Conservation (phyloP, 1,284 basidiomycete genomes). For the Peniophora sp. region DNA sequence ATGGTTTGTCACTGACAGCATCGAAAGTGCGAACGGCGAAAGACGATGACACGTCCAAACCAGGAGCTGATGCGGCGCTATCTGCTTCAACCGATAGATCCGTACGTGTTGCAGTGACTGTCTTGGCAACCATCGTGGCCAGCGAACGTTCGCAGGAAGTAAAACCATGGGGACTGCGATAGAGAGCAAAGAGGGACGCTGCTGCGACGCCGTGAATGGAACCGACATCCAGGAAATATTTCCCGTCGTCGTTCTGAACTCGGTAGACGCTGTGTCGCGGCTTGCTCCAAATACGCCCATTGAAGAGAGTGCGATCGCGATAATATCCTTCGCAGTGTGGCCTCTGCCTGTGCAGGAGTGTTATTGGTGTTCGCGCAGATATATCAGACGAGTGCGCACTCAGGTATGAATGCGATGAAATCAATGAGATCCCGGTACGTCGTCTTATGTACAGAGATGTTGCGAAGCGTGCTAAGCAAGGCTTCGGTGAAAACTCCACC, state of each 20-base stretch:
- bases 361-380: too few relatives aligned
- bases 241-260: background rate
- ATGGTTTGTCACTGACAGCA: background rate
- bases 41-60: too few relatives aligned
- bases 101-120: background rate
- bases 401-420: too few relatives aligned
- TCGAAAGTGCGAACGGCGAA: background rate
- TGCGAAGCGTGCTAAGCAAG: constrained; percentile 17
- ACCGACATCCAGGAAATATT: background rate
- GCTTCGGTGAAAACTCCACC: constrained; percentile 23
- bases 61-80: too few relatives aligned
- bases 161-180: background rate
- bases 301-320: constrained; percentile 21
- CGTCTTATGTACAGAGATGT: constrained; percentile 13
- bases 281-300: constrained; percentile 9
- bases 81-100: background rate
- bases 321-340: constrained; percentile 25
- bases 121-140: background rate
- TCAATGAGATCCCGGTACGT: constrained; percentile 25
- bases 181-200: background rate
- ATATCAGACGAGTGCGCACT: too few relatives aligned
- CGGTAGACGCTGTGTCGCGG: background rate
- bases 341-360: constrained; percentile 20
- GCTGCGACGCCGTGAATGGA: background rate
- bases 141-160: background rate